These are phyloP conservation scores for Datura wrightii DNA, from an alignment of 257 asterid genomes.

Conservation along the genomic window DNA sequence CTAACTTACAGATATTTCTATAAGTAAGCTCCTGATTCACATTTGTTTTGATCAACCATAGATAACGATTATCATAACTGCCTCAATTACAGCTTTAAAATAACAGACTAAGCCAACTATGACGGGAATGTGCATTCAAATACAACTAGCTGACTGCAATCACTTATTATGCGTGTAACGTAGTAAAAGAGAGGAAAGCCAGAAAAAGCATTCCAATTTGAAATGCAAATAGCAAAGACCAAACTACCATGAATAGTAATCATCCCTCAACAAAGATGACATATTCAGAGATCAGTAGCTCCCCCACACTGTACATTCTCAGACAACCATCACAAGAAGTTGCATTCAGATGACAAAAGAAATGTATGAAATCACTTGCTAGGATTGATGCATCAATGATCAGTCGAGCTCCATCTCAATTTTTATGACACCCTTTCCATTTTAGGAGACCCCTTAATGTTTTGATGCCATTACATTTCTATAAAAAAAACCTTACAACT, in stretches of 20 bases:
- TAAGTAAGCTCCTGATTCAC: neutral
- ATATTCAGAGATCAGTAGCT: neutral
- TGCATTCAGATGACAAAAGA: slow-evolving; percentile 18
- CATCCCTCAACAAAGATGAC: neutral
- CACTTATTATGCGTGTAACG: neutral
- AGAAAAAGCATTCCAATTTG: neutral
- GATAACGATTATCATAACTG: slow-evolving; percentile 9
- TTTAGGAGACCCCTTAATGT: neutral
- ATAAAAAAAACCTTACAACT: neutral
- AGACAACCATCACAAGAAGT: neutral
- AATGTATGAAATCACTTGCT: neutral
- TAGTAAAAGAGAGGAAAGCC: neutral
- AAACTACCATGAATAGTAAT: neutral
- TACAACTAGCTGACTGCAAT: neutral
- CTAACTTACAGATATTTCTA: neutral
- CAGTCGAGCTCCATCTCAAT: neutral
- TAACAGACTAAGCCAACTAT: neutral
- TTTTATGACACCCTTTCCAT: neutral
- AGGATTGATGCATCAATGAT: neutral
- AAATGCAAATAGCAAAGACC: neutral
- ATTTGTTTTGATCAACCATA: neutral
- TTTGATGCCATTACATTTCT: neutral
- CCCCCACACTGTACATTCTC: neutral
- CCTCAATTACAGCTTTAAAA: neutral
- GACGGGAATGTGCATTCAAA: neutral